Evolutionary conservation across 768 basidiomycete species (phyloP).

Genomic region (Pulveroboletus sp.): DNA sequence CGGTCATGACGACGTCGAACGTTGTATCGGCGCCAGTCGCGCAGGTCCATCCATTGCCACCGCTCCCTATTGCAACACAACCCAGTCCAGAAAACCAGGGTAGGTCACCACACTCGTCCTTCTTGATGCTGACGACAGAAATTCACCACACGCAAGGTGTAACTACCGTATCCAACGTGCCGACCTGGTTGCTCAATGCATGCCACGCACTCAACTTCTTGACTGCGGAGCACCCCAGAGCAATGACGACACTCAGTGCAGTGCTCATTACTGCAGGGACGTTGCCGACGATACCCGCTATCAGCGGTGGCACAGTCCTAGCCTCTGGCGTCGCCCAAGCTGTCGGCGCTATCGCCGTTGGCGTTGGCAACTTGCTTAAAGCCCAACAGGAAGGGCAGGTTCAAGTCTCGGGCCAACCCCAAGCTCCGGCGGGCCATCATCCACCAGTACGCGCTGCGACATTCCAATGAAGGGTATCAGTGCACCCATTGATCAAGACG

Average conservation of each 20-base stretch:
- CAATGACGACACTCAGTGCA: conserved; percentile 68
- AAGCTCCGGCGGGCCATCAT: conserved; percentile 19
- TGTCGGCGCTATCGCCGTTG: conserved; percentile 73
- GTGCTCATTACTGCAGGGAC: conserved; percentile 77
- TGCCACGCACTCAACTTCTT: conserved; percentile 72
- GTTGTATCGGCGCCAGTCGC: conserved; percentile 11
- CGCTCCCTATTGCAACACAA: conserved; percentile 13
- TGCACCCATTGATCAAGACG: conserved; percentile 5
- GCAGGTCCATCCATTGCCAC: conserved; percentile 14
- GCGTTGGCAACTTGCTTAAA: conserved; percentile 57
- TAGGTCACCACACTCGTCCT: conserved; percentile 1
- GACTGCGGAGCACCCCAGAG: conserved; percentile 69
- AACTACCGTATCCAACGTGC: conserved; percentile 53
- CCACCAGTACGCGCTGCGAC: conserved; percentile 29
- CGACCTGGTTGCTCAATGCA: conserved; percentile 74
- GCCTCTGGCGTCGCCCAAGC: conserved; percentile 74
- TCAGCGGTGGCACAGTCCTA: conserved; percentile 66
- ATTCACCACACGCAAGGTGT: conserved; percentile 20
- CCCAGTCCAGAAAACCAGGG: conserved; percentile 15
- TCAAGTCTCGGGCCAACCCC: conserved; percentile 21
- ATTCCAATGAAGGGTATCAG: conserved; percentile 18
- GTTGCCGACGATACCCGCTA: conserved; percentile 65
- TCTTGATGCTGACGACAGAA: neutral
- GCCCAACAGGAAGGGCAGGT: conserved; percentile 41
- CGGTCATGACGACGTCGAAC: conserved; percentile 11